Evolutionary conservation across 345 rosid species (phyloP).

Genomic region (Eutrema yunnanense): DNA sequence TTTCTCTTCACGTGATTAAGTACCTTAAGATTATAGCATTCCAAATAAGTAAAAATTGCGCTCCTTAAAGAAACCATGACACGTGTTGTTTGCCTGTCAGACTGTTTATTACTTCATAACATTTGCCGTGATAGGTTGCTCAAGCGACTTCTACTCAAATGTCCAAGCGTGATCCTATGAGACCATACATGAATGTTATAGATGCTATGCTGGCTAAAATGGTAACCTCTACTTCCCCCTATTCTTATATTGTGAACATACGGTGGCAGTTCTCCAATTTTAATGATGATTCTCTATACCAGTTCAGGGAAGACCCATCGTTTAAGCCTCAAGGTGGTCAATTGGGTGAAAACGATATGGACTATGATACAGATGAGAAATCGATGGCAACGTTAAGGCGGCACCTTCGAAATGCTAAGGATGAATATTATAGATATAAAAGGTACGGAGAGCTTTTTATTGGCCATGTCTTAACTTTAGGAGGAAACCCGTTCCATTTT

Average conservation of each 20-base stretch:
- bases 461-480: neutral
- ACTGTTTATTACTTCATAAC: neutral
- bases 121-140: constrained; percentile 66
- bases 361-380: constrained; percentile 97
- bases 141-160: constrained; percentile 99
- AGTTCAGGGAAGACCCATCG: constrained; percentile 90
- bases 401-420: constrained; percentile 89
- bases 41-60: neutral
- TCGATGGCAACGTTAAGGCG: constrained; percentile 99
- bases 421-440: constrained; percentile 87
- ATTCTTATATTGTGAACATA: neutral
- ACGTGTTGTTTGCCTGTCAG: neutral
- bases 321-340: constrained; percentile 99
- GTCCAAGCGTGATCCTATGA: constrained; percentile 98
- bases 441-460: constrained; percentile 43
- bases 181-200: constrained; percentile 95
- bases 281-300: constrained; percentile 21
- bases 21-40: constrained; percentile 2
- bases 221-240: constrained; percentile 40
- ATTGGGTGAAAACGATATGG: constrained; percentile 99
- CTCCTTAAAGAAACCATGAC: neutral
- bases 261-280: neutral
- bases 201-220: constrained; percentile 79
- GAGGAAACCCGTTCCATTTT: neutral
- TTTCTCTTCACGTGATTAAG: neutral